Evolutionary conservation across 1,284 basidiomycete species (phyloP), one percentile per base, ranked within the genome.

Genomic region (Sporisorium reilianum): DNA sequence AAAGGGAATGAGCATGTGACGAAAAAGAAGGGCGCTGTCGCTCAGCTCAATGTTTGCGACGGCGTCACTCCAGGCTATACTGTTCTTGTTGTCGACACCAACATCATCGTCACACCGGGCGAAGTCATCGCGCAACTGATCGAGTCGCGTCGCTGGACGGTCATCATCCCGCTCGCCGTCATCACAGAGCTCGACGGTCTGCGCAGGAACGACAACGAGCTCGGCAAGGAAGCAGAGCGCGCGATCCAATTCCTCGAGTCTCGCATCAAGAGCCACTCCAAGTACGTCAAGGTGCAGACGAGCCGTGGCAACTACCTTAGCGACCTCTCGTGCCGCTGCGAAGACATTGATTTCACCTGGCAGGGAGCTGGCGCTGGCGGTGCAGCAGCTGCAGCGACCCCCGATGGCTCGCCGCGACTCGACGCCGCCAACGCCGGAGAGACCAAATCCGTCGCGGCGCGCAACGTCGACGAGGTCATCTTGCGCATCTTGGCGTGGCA

Each of bases 181-280:
- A 89, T 98, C 79, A 97, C 95, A 87, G 96, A 99, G 81, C 90
- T 99, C 11, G 96, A 99, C 78, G 94, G 95, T 14, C 89, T 98
- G 34, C 88, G 90, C 0, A 87, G 88, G 63, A 93, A 93, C 80
- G 74, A 87, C 0, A 89, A 90, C 18, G 89, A 95, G 14, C 92
- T 91, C 48, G 89, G 71, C 16, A 32, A 75, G 16, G 83, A 86
- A 0, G 95, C 96, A 0, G 86, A 87, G 30, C 87, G 88, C 16
- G 93, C 94, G 0, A 87, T 97, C 56, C 77, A 87, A 0, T 95
- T 93, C 80, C 89, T 97, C 75, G 85, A 90, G 89, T 18, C 87
- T 88, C n/a, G 90, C 72, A 87, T 97, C 65, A 91, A 91, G 53
- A 88, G 90, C 6, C 91, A 93, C 77, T 86, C 90, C 0, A 87